Conservation (phyloP, 768 basidiomycete genomes). For the Gautieria morchelliformis region DNA sequence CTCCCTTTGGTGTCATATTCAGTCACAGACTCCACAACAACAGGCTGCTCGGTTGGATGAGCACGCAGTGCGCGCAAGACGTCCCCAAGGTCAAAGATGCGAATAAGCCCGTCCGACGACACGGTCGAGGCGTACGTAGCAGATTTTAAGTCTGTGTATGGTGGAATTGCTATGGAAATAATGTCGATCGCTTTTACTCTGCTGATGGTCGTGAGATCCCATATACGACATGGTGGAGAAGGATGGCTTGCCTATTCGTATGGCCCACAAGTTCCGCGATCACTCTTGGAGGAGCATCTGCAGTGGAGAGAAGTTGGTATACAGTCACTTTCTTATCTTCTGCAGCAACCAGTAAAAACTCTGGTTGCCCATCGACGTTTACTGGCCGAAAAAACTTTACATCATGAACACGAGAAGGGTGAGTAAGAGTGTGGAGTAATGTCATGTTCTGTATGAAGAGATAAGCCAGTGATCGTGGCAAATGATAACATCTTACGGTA, state of each 20-base stretch:
- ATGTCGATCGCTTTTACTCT: conserved; percentile 80
- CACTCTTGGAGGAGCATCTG: conserved; percentile 38
- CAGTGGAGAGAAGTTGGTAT: conserved; percentile 50
- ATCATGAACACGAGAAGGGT: conserved; percentile 80
- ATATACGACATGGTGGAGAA: not conserved
- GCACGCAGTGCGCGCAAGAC: conserved; percentile 25
- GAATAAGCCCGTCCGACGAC: conserved; percentile 85
- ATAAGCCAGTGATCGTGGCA: not conserved
- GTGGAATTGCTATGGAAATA: conserved; percentile 49
- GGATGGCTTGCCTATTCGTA: conserved; percentile 60
- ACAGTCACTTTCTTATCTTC: conserved; percentile 86
- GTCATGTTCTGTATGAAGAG: conserved; percentile 56
- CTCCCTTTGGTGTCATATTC: conserved; percentile 81
- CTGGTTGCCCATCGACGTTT: conserved; percentile 34
- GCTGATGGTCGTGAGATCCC: conserved; percentile 4
- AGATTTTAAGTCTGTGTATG: conserved; percentile 19
- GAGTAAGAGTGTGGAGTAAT: conserved; percentile 59
- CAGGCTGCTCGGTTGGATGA: conserved; percentile 12
- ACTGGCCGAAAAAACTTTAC: conserved; percentile 62
- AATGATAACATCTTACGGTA: conserved; percentile 38
- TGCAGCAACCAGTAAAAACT: conserved; percentile 73
- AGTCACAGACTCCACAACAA: conserved; percentile 43
- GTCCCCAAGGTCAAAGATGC: conserved; percentile 59
- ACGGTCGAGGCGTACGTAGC: conserved; percentile 66
- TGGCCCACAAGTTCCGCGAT: conserved; percentile 74